Conservation (phyloP, 108 stramenopile genomes). For the Chaetoceros tenuissimus region DNA sequence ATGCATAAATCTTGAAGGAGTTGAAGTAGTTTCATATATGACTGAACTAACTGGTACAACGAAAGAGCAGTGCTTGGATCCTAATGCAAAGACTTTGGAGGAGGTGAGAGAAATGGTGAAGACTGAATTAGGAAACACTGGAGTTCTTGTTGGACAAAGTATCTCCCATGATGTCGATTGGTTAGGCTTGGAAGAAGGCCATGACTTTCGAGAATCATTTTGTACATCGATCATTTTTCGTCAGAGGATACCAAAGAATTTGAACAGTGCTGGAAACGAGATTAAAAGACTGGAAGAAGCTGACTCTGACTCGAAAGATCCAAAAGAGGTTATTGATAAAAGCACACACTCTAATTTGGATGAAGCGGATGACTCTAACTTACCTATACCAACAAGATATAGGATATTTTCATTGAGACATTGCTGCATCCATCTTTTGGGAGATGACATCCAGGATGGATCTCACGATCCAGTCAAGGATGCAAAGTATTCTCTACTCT, state of each 20-base stretch:
- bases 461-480: constrained; percentile 11
- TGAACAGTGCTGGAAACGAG: background rate
- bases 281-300: background rate
- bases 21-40: constrained; percentile 7
- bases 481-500: constrained; percentile 5
- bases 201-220: constrained; percentile 6
- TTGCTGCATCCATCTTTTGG: constrained; percentile 4
- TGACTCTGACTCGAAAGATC: background rate
- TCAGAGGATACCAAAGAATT: constrained; percentile 3
- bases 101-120: constrained; percentile 2
- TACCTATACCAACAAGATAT: constrained; percentile 1
- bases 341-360: background rate
- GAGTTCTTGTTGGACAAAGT: constrained; percentile 13
- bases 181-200: constrained; percentile 8
- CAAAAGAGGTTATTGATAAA: background rate
- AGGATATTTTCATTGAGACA: constrained; percentile 8
- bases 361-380: background rate
- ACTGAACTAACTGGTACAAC: constrained; percentile 15
- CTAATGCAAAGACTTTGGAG: background rate
- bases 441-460: constrained; percentile 8
- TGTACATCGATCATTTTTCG: constrained; percentile 8
- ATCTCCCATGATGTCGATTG: constrained; percentile 17
- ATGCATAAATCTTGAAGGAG: background rate
- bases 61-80: background rate
- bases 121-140: constrained; percentile 1